phyloP scores from a whole-genome alignment of 345 rosid species.

The Ceriops tagal region DNA sequence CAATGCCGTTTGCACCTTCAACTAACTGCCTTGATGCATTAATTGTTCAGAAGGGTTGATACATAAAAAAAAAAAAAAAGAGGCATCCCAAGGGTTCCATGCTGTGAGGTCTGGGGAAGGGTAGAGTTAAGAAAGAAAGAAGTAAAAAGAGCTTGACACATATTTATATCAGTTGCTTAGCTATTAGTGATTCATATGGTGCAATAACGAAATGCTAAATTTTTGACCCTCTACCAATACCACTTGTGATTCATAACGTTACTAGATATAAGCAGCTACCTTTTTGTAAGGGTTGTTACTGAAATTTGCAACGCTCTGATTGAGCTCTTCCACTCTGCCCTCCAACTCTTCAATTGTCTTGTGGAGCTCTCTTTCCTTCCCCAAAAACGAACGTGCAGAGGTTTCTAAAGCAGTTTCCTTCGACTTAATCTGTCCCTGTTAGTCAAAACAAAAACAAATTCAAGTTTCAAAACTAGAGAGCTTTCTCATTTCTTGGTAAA shows the following conservation, averaged over 20 bases:
- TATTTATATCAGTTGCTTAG: too few relatives aligned
- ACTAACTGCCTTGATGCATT: slow-evolving; percentile 21
- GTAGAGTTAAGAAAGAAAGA: too few relatives aligned
- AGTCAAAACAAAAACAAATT: slow-evolving; percentile 5
- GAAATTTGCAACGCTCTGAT: slow-evolving; percentile 27
- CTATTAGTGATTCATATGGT: too few relatives aligned
- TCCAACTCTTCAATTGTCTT: slow-evolving; percentile 56
- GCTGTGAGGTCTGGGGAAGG: too few relatives aligned
- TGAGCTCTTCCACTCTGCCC: slow-evolving; percentile 44
- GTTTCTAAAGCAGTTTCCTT: slow-evolving; percentile 63
- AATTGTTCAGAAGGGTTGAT: too few relatives aligned
- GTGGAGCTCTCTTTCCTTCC: slow-evolving; percentile 55
- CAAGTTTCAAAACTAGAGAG: background rate
- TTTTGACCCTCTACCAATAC: too few relatives aligned
- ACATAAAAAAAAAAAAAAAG: too few relatives aligned
- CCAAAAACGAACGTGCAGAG: slow-evolving; percentile 46
- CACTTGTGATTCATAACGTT: background rate
- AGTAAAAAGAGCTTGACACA: too few relatives aligned
- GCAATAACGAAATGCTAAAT: too few relatives aligned
- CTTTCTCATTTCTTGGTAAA: background rate
- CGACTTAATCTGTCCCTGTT: slow-evolving; percentile 59
- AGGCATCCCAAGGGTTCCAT: too few relatives aligned
- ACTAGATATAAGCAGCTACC: slow-evolving; percentile 26
- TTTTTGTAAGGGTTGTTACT: slow-evolving; percentile 22
- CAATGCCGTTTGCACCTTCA: slow-evolving; percentile 16